Conservation (phyloP, 768 basidiomycete genomes). For the Boletus reticuloceps region DNA sequence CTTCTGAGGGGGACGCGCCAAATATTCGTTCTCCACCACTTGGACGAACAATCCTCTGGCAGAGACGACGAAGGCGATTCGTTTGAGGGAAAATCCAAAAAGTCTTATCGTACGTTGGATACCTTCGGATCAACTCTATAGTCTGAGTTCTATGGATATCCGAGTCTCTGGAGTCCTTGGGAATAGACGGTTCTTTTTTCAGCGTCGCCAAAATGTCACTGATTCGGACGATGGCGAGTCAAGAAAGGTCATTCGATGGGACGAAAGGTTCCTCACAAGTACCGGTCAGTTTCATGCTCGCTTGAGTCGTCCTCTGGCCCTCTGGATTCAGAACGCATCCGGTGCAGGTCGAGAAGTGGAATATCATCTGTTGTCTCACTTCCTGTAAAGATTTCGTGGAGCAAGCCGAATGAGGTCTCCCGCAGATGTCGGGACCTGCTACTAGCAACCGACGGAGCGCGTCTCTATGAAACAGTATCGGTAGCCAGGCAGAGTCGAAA, state of each 20-base stretch:
- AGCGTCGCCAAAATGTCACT: conserved; percentile 71
- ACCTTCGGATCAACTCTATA: conserved; percentile 83
- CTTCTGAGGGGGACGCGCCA: conserved; percentile 62
- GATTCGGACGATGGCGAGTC: not conserved
- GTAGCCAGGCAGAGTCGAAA: not conserved
- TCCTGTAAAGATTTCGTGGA: conserved; percentile 69
- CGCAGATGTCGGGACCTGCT: conserved; percentile 49
- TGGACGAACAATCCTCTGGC: conserved; percentile 82
- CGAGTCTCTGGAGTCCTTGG: conserved; percentile 62
- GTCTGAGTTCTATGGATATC: conserved; percentile 63
- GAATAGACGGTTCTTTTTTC: conserved; percentile 42
- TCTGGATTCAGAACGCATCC: conserved; percentile 31
- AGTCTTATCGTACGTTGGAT: conserved; percentile 86
- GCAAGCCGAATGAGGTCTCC: conserved; percentile 53
- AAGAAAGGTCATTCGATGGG: not conserved
- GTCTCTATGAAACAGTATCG: conserved; percentile 19
- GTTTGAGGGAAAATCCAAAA: conserved; percentile 88
- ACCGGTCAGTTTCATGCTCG: conserved; percentile 68
- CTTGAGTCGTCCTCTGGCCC: conserved; percentile 27
- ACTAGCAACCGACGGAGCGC: conserved; percentile 12
- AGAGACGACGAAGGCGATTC: conserved; percentile 66
- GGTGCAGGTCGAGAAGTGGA: conserved; percentile 54
- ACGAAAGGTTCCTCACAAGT: conserved; percentile 50
- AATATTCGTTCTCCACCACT: conserved; percentile 84
- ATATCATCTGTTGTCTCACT: conserved; percentile 50